phyloP scores from a whole-genome alignment of 2,329 filamentous ascomycete species.

The Zymoseptoria crescenta region DNA sequence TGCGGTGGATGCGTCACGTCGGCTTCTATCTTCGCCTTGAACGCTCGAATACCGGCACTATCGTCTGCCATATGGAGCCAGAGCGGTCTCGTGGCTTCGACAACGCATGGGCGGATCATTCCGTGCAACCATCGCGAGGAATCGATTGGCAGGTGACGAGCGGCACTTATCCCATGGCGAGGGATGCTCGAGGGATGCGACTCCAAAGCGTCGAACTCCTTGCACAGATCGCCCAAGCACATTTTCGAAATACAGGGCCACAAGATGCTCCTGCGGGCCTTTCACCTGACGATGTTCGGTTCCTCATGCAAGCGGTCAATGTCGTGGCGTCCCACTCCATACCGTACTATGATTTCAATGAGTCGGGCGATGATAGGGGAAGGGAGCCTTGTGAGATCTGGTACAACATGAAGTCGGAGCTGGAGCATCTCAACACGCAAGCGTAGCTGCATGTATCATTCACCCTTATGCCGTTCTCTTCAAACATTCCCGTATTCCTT shows the following conservation, averaged over 20 bases:
- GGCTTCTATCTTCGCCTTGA: conserved; percentile 23
- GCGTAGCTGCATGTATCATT: not conserved
- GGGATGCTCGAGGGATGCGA: conserved; percentile 19
- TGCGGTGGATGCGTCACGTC: conserved; percentile 21
- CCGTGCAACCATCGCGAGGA: conserved; percentile 5
- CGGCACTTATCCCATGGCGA: conserved; percentile 14
- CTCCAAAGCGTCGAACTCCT: conserved; percentile 20
- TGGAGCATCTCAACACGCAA: not conserved
- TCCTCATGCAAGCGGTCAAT: conserved; percentile 16
- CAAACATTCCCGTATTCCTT: too few relatives aligned
- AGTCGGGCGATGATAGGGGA: not conserved
- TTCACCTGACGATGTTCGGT: conserved; percentile 9
- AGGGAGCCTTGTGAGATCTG: not conserved
- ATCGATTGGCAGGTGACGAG: conserved; percentile 12
- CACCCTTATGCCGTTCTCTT: not conserved
- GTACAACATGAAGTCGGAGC: not conserved
- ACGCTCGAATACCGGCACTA: not conserved
- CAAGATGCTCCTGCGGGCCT: conserved; percentile 1
- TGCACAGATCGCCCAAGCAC: not conserved
- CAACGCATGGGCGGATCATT: conserved; percentile 7
- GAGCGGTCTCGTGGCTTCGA: conserved; percentile 1
- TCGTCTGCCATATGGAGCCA: not conserved
- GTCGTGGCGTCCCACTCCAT: conserved; percentile 20
- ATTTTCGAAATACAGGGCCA: not conserved
- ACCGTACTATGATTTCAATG: not conserved